Evolutionary conservation across 2,329 filamentous ascomycete species (phyloP), one percentile per base, ranked within the genome.

Genomic region (Colletotrichum nymphaeae): DNA sequence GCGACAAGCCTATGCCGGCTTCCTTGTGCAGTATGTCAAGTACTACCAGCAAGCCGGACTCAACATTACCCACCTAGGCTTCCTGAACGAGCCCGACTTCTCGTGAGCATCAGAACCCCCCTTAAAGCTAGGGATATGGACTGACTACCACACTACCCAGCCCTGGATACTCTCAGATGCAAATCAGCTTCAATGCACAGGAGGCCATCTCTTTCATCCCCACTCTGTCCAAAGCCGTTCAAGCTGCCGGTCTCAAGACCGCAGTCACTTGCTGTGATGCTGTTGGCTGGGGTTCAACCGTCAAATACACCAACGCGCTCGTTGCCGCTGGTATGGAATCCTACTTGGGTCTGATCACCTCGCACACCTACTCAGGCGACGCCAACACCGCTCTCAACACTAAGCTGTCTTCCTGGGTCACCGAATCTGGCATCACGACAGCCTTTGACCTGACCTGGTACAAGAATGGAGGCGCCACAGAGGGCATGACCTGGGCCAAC

Each of bases 401-500:
- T 0, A 80, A 76, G 16, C 78, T 82, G 63, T 81, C 83, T 22
- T 84, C 86, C 58, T 90, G 88, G 89, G 82, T 88, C 73, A 88
- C 87, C 2, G 88, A 90, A 74, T 83, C 83, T 8, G 85, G 88
- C 75, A 79, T 88, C 42, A 83, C 86, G 65, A 83, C 83, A 12
- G 79, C 77, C 5, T 87, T 83, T 79, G 82, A 79, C 5, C 83
- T 86, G 4, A 80, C 82, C 1, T 90, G 87, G 86, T 88, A 87
- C 77, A 72, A 76, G 0, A 81, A 77, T 72, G 87, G 88, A 57
- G 85, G 83, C 11, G 78, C 81, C 0, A 85, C 85, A 49, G 88
- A 90, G 74, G 89, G 88, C 7, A 81, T 88, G 75, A 88, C 87
- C 2, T 90, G 88, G 88, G 88, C 88, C 1, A 86, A 87, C 75